phyloP scores from a whole-genome alignment of 2,329 filamentous ascomycete genomes.

The Sporothrix euskadiensis region DNA sequence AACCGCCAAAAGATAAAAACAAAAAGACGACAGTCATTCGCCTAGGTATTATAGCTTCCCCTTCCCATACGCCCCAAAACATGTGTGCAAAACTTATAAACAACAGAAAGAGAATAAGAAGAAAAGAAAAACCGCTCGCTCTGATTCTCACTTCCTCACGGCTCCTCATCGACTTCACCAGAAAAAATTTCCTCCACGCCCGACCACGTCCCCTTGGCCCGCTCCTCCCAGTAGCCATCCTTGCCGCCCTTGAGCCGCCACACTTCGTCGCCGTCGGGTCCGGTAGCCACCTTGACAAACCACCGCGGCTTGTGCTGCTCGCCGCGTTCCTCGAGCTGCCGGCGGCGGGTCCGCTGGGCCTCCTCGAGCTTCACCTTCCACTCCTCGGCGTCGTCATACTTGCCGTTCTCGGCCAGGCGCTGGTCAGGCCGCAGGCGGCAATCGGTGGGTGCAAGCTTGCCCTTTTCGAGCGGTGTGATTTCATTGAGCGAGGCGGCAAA shows the following conservation, averaged over 20 bases:
- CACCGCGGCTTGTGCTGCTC: constrained; percentile 74
- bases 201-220: constrained; percentile 66
- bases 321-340: constrained; percentile 72
- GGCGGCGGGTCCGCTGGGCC: constrained; percentile 72
- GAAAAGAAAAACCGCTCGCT: not conserved
- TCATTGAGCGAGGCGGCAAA: constrained; percentile 90
- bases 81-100: not conserved
- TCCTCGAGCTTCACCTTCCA: constrained; percentile 85
- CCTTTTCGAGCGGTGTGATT: constrained; percentile 75
- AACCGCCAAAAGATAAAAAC: not conserved
- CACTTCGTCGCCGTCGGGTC: constrained; percentile 62
- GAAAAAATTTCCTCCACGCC: constrained; percentile 55
- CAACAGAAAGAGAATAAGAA: not conserved
- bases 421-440: constrained; percentile 84
- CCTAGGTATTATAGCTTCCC: constrained; percentile 9
- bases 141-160: not conserved
- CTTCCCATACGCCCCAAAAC: constrained; percentile 11
- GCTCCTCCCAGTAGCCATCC: constrained; percentile 92
- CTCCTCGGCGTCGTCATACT: constrained; percentile 78
- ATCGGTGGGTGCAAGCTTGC: constrained; percentile 77
- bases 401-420: constrained; percentile 76
- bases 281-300: constrained; percentile 73
- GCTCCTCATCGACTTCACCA: constrained; percentile 6
- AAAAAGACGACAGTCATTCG: not conserved
- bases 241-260: constrained; percentile 78